Conservation (phyloP, 1,284 basidiomycete genomes). For the Malassezia brasiliensis region DNA sequence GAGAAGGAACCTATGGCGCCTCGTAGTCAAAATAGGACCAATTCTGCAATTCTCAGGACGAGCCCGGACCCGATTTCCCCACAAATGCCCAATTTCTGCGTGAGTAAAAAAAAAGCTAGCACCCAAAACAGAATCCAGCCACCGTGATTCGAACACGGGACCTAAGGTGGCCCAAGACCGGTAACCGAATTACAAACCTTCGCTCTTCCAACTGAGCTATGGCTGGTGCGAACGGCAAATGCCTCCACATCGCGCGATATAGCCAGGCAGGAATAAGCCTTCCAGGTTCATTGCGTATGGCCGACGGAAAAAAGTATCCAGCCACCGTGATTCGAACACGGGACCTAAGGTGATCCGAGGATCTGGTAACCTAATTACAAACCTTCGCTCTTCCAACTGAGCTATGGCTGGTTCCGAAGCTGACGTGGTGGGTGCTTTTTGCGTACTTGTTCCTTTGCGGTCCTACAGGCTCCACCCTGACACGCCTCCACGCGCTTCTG, state of each 20-base stretch:
- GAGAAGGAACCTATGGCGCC: not conserved
- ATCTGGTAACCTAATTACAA: conserved; percentile 18
- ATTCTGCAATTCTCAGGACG: no score
- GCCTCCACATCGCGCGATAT: no score
- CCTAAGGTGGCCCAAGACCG: conserved; percentile 17
- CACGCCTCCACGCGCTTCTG: no score
- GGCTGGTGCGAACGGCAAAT: conserved; percentile 7
- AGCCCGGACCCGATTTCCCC: not conserved
- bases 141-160: conserved; percentile 24
- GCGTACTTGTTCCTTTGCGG: not conserved
- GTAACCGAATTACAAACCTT: conserved; percentile 20
- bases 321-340: conserved; percentile 24
- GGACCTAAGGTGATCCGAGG: conserved; percentile 20
- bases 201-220: conserved; percentile 24
- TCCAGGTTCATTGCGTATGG: no score
- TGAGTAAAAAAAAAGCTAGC: no score
- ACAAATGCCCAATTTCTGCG: not conserved
- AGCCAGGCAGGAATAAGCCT: no score
- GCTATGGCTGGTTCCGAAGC: conserved; percentile 18
- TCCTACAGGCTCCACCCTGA: no score
- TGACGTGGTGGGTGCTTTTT: no score
- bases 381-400: conserved; percentile 24
- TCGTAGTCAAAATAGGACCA: not conserved
- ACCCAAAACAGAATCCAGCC: conserved; percentile 19
- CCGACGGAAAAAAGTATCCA: conserved; percentile 11